These are phyloP conservation scores for Murraya paniculata DNA, from an alignment of 345 rosid genomes.

Conservation along the genomic window DNA sequence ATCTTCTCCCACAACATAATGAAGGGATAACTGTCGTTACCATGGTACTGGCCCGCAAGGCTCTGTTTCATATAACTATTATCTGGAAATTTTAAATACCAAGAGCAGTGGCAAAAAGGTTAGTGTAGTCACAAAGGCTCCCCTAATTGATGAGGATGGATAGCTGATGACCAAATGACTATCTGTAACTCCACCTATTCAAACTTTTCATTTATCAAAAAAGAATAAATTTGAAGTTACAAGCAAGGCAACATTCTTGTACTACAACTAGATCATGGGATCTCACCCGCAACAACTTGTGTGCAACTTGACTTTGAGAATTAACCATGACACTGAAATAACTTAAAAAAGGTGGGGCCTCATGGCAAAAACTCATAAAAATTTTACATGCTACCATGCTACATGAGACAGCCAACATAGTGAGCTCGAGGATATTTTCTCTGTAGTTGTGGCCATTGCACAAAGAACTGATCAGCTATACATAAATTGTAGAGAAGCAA, in stretches of 20 bases:
- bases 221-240: neutral
- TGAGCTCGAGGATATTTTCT: constrained; percentile 61
- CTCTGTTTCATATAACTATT: constrained; percentile 20
- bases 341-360: neutral
- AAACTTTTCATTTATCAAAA: neutral
- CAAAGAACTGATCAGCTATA: constrained; percentile 80
- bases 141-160: constrained; percentile 4
- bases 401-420: constrained; percentile 87
- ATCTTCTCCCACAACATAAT: constrained; percentile 52
- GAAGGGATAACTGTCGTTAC: constrained; percentile 55
- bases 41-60: constrained; percentile 65
- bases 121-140: constrained; percentile 10
- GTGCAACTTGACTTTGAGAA: neutral
- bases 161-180: neutral
- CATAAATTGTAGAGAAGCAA: constrained; percentile 69
- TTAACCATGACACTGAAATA: neutral
- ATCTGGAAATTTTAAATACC: constrained; percentile 11
- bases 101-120: constrained; percentile 10
- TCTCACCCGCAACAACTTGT: neutral
- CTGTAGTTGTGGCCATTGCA: constrained; percentile 40
- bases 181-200: neutral
- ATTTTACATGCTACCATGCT: constrained; percentile 21
- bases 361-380: neutral
- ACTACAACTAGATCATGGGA: neutral
- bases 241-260: constrained; percentile 5